Base-by-base conservation (phyloP, 176 grass and related monocot genomes). In the Triticum timopheevii region DNA sequence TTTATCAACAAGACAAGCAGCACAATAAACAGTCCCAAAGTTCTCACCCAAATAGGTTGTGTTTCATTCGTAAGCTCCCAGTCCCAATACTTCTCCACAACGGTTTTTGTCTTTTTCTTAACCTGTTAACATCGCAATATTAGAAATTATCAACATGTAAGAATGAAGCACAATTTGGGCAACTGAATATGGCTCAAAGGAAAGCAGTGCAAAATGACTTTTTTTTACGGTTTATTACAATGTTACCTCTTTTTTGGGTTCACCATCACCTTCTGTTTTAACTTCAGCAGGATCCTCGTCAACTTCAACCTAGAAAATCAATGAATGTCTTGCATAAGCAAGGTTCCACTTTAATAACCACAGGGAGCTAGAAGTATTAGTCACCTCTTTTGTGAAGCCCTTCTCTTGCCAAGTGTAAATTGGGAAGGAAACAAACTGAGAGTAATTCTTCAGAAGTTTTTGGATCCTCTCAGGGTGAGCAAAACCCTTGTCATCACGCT, bases 361-460 rank as follows among this genome's bases (percentile, higher is more conserved):
- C 23, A 83, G 56, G 39, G 11, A 62, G 69, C 8, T 61, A 47
- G 4, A n/a, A 30, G 71, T 2, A 63, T 33, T 40, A 22, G n/a
- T 76, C 73, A 96, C 97, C 92, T 96, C 97, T 82, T 99, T 99
- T 23, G 94, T 96, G 67, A 82, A 92, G 64, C 97, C 97, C 73
- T 96, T 99, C 73, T 99, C 97, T 96, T 96, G 89, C 97, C 94
- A 99, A 13, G 90, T 96, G 68, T 96, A 99, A 82, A 99, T 96
- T 65, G 94, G 94, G 61, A 99, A 99, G 62, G 97, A 99, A 81
- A 99, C 94, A 93, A 99, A 99, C 74, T 99, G 97, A 15, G 97
- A 99, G 83, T 99, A 99, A 71, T 96, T 99, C 90, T 96, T 96
- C 78, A 99, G 73, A 54, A 99, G 97, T 81, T 96, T 96, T 82